Evolutionary conservation across 2,329 filamentous ascomycete genomes (phyloP).

Genomic region (Xylaria sp.): DNA sequence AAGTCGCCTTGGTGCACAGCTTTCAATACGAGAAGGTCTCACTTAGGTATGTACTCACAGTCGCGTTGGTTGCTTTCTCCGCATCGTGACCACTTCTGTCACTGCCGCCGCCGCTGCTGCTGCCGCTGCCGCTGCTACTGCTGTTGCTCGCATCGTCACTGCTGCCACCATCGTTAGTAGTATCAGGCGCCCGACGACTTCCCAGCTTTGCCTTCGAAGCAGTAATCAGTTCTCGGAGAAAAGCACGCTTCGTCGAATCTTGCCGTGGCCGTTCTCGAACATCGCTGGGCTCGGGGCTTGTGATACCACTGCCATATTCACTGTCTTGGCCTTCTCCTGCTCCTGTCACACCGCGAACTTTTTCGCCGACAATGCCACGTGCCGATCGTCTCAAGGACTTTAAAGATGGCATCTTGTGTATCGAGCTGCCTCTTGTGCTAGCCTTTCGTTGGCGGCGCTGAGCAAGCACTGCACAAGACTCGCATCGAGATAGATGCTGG

Average conservation of each 20-base stretch:
- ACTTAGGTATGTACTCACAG: no score
- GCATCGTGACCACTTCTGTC: slow-evolving; percentile 15
- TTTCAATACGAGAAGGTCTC: neutral
- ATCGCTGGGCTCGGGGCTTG: slow-evolving; percentile 15
- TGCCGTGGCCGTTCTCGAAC: slow-evolving; percentile 14
- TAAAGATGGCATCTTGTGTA: slow-evolving; percentile 35
- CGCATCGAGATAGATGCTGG: slow-evolving; percentile 29
- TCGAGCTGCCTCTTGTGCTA: slow-evolving; percentile 15
- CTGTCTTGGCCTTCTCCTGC: slow-evolving; percentile 18
- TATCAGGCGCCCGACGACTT: neutral
- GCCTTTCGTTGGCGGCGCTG: slow-evolving; percentile 23
- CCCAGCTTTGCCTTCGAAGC: slow-evolving; percentile 33
- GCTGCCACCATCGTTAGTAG: neutral
- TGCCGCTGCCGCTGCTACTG: neutral
- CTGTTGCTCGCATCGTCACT: neutral
- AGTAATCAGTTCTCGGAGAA: slow-evolving; percentile 36
- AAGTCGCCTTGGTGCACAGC: slow-evolving; percentile 1
- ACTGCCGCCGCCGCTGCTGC: neutral
- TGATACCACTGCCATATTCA: neutral
- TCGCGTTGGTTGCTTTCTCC: slow-evolving; percentile 1
- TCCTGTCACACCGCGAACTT: slow-evolving; percentile 25
- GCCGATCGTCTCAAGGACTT: slow-evolving; percentile 35
- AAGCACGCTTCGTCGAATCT: slow-evolving; percentile 26
- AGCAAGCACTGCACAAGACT: slow-evolving; percentile 27
- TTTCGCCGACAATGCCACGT: slow-evolving; percentile 33